phyloP scores from a whole-genome alignment of 306 rosid genomes.

The Trichosanthes cucumerina region DNA sequence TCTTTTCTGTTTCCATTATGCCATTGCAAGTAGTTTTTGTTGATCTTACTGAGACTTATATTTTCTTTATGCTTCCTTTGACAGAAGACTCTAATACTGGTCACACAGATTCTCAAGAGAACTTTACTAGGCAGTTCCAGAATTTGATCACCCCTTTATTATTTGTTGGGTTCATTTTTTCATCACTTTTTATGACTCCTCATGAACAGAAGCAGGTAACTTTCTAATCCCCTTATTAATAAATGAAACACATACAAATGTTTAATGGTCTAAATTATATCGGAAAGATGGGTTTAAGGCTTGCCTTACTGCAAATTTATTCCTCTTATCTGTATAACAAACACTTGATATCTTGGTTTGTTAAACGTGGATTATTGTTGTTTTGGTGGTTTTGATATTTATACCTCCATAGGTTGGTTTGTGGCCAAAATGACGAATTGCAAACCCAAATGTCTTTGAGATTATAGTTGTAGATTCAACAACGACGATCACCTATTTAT shows the following conservation, averaged over 20 bases:
- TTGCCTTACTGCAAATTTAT: background rate
- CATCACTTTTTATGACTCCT: constrained; percentile 40
- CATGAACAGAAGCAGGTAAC: constrained; percentile 66
- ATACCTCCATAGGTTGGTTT: background rate
- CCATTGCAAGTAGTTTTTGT: background rate
- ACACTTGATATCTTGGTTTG: background rate
- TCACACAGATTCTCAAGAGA: constrained; percentile 36
- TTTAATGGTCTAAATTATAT: background rate
- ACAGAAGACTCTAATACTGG: constrained; percentile 67
- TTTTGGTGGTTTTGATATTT: background rate
- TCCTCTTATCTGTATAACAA: background rate
- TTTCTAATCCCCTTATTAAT: background rate
- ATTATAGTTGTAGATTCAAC: background rate
- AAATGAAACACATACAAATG: background rate
- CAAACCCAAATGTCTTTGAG: background rate
- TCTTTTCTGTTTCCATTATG: background rate
- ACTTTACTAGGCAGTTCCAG: constrained; percentile 43
- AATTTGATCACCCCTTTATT: constrained; percentile 40
- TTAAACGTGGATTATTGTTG: background rate
- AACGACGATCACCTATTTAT: background rate
- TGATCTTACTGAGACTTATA: background rate
- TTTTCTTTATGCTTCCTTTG: constrained; percentile 9
- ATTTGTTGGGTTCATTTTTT: constrained; percentile 38
- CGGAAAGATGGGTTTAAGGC: background rate
- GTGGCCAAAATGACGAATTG: background rate